Evolutionary conservation across 2,329 filamentous ascomycete species (phyloP).

Genomic region (Paecilomyces formosus): DNA sequence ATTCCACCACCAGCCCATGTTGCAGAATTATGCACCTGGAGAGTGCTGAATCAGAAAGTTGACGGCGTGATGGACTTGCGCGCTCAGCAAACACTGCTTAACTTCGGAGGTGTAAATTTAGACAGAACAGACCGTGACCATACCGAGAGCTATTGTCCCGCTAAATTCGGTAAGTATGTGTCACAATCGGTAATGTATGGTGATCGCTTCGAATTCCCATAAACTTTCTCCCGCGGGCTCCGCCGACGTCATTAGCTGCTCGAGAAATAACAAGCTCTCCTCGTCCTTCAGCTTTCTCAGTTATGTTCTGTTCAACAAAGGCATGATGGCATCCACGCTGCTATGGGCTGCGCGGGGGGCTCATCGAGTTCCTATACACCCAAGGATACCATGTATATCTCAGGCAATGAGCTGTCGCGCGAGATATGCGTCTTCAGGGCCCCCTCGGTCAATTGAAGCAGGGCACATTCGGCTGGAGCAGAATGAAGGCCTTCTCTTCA

Average conservation of each 20-base stretch:
- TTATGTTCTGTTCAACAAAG: background rate
- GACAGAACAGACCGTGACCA: conserved; percentile 26
- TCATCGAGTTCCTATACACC: background rate
- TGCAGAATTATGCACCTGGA: conserved; percentile 3
- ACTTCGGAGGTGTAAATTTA: conserved; percentile 5
- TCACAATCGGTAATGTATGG: background rate
- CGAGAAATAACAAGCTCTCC: background rate
- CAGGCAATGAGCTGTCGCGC: background rate
- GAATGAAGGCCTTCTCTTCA: conserved; percentile 79
- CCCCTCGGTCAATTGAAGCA: background rate
- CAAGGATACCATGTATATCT: background rate
- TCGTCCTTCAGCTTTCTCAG: background rate
- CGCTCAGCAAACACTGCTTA: conserved; percentile 1
- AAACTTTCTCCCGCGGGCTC: background rate
- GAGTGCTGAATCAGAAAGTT: background rate
- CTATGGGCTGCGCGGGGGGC: background rate
- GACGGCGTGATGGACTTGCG: background rate
- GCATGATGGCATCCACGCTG: background rate
- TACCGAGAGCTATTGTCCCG: conserved; percentile 1
- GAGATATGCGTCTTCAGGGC: background rate
- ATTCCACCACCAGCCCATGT: conserved; percentile 43
- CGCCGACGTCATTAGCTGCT: background rate
- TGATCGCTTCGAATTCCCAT: background rate
- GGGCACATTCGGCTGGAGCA: conserved; percentile 73
- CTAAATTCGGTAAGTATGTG: background rate